Evolutionary conservation across 2,329 filamentous ascomycete species (phyloP), one percentile per base, ranked within the genome.

Genomic region (Tolypocladium tundrense): DNA sequence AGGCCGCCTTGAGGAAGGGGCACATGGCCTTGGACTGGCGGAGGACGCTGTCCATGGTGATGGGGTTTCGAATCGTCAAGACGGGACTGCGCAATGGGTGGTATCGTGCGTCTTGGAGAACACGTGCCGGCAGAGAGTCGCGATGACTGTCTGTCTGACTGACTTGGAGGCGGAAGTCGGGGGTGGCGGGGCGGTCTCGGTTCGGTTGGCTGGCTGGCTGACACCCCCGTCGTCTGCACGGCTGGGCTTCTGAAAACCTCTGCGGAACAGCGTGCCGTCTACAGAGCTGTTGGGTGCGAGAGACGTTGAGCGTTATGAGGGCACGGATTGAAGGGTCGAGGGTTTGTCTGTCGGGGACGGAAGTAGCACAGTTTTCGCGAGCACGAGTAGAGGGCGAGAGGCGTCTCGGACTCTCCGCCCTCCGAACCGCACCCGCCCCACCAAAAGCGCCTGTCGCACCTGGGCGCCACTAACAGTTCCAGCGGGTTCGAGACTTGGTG

Each of bases 21-120:
- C 94, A 99, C 87, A 99, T 88, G 72, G 89, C 86, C 82, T 92
- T 91, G 73, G 92, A 97, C 77, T 97, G 92, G 74, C 91, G 91
- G 69, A 97, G 86, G 67, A 97, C 86, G 68, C 90, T 84, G 81
- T 99, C 94, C 94, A 99, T 99, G 69, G 61, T 71, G 64, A 60
- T 54, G 39, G 41, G 45, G 39, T 33, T 48, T 54, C 42, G 50
- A 31, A n/a, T 39, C 13, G 43, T 55, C 24, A 11, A 27, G 35
- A 42, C 21, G 35, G n/a, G 53, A 53, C 24, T 41, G 39, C 43
- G 39, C 35, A 24, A 35, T 39, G 48, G 58, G 53, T 33, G 48
- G 58, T n/a, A n/a, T 51, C 27, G 21, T 45, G 42, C 10, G 42
- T 16, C 3, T 45, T 27, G 21, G 42, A 27, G 21, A 24, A 45